A percentile compares a stretch with the other conserved stretches of the same genome.
Conservation (phyloP, 495 filamentous ascomycete genomes). For the Cudoniella acicularis region DNA sequence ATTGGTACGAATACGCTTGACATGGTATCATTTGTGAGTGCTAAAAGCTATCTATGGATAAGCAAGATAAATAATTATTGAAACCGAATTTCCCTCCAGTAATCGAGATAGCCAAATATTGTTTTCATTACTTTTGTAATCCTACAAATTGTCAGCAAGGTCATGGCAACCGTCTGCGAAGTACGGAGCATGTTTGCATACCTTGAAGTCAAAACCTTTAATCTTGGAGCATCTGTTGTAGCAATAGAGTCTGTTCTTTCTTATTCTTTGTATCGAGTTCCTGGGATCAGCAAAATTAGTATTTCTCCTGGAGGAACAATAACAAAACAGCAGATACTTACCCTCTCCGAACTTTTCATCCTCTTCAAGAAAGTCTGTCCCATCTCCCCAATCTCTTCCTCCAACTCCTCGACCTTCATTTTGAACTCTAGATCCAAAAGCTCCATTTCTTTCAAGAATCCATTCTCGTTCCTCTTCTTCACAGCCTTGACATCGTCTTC, state of each 20-base stretch:
- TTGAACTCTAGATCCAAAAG: conserved; percentile 11
- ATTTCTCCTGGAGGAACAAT: background rate
- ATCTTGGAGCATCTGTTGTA: conserved; percentile 10
- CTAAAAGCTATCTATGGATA: background rate
- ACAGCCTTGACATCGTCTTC: background rate
- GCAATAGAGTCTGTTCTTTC: conserved; percentile 16
- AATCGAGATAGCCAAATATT: background rate
- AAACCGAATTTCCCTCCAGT: background rate
- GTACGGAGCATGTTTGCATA: too few relatives aligned
- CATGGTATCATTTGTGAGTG: too few relatives aligned
- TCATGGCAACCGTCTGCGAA: too few relatives aligned
- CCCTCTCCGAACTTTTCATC: conserved; percentile 26
- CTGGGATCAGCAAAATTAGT: conserved; percentile 2
- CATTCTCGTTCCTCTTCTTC: background rate
- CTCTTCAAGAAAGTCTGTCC: conserved; percentile 22
- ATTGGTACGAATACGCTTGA: too few relatives aligned
- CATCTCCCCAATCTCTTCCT: conserved; percentile 21
- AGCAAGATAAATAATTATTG: background rate
- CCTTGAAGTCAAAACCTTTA: background rate
- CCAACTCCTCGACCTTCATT: conserved; percentile 9
- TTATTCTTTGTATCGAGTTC: conserved; percentile 14
- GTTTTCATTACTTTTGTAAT: background rate
- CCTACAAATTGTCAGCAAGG: too few relatives aligned
- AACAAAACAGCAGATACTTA: conserved; percentile 3
- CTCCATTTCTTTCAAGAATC: conserved; percentile 18